These are phyloP conservation scores for Acanthamoeba rhysodes DNA, from an alignment of 208 protist genomes.

Conservation along the genomic window DNA sequence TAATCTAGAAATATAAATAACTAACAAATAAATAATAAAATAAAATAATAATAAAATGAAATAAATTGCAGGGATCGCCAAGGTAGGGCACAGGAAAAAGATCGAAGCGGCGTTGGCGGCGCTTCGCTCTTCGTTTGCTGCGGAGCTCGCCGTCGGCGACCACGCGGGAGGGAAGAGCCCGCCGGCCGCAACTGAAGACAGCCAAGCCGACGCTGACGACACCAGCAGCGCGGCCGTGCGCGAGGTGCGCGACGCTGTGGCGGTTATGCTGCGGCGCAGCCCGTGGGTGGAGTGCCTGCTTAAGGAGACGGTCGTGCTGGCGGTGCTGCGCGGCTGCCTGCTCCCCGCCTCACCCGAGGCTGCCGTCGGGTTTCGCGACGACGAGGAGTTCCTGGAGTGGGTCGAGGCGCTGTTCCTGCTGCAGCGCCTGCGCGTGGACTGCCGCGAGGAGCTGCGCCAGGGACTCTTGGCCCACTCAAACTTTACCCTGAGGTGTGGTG, in stretches of 20 bases:
- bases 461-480: neutral
- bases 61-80: too few species aligned
- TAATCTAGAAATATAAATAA: too few species aligned
- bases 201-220: neutral
- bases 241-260: neutral
- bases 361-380: neutral
- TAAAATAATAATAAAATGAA: too few species aligned
- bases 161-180: too few species aligned
- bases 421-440: neutral
- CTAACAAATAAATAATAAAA: too few species aligned
- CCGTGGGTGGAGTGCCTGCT: neutral
- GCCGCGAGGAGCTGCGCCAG: neutral
- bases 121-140: neutral
- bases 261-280: neutral
- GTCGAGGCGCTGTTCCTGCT: neutral
- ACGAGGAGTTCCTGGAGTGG: neutral
- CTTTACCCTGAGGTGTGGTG: too few species aligned
- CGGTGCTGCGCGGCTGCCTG: neutral
- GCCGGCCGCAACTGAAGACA: neutral
- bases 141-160: too few species aligned
- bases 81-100: neutral
- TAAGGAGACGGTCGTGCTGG: neutral
- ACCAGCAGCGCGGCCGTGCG: neutral
- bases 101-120: neutral
- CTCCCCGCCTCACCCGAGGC: too few species aligned